Base-by-base conservation (phyloP, 169 alveolate species). In the Eimeria praecox region DNA sequence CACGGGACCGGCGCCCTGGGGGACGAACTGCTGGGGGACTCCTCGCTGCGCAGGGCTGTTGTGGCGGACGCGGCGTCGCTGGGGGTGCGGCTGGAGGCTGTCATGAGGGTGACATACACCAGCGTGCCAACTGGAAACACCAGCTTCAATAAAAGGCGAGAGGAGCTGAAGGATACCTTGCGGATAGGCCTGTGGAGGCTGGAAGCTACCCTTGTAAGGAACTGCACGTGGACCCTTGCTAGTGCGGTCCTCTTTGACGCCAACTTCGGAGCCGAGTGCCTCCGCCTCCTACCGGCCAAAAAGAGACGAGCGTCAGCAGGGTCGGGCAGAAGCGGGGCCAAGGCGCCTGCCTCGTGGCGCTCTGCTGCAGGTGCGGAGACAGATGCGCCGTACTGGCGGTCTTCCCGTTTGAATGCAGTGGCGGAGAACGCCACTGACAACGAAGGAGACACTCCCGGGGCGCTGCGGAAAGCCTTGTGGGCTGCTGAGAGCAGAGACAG, bases 201-300 rank as follows among this genome's bases (percentile, higher is more conserved):
- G 38, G 93, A 93, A 66, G 94, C 88, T 10, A 49, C 90, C 0
- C 93, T 80, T 0, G 62, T 93, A 3, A 56, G 96, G 30, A 93
- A 93, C 49, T 93, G 93, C 52, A 93, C 96, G 80, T 93, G 96
- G 96, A 66, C 88, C 40, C 54, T 93, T n/a, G 96, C 96, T 18
- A 52, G 93, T 42, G 56, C 56, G 4, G 96, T 93, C 22, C 80
- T 93, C 46, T 82, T 82, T 64, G 96, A 93, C 69, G 71, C 69
- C 30, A 86, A 86, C 59, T 35, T 86, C 62, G 66, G 78, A 2
- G 92, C 92, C 59, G 92, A 86, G 40, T 86, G 92, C 46, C 92
- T 86, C 44, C 92, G 92, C 22, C 40, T 86, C 59, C 75, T 86
- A 20, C 92, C 92, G 3, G 46, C 80, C 54, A 83, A 83, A 33